Base-by-base conservation (phyloP, 805 yeast species). In the Barnettozyma botsteinii region DNA sequence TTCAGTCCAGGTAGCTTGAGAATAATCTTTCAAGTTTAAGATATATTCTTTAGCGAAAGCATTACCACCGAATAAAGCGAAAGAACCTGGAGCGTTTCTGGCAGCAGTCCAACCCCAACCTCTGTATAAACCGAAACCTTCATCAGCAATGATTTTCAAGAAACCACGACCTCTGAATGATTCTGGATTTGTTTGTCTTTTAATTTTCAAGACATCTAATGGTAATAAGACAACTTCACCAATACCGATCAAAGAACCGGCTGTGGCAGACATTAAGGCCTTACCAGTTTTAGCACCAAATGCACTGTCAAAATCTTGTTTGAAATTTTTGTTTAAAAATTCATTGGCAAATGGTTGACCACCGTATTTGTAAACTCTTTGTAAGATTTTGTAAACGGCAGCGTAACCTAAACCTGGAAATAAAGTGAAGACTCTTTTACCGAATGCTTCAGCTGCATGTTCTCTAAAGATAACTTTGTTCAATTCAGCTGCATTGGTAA, bases 31-130 rank as follows among this genome's bases (percentile, higher is more conserved):
- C 56, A 93, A 73, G 13, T 89, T 89, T 54, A 87, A 79, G 45
- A 93, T 77, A 69, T 86, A 93, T 68, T 93, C 99, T 69, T 93
- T 93, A 46, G 98, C 98, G 61, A 93, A 93, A 13, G 99, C 96
- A 60, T 91, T 88, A 67, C 98, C 99, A 53, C 99, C 99, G 53
- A 93, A 93, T 42, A 93, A 72, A 14, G 98, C 96, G 60, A 93
- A 93, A 2, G 96, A 87, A 45, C 99, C 99, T 28, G 99, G 99
- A 3, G 98, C 97, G 62, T 93, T 93, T 77, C 99, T 83, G 32
- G 99, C 99, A 53, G 95, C 95, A 45, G 99, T 93, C 99, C 99
- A 93, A 43, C 97, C 98, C 95, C 97, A 89, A 51, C 99, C 99
- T 62, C 96, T 76, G 70, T 93, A 93, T 53, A 93, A 72, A 19